These are phyloP conservation scores for Quercus bicolor DNA, from an alignment of 306 rosid species.

Conservation along the genomic window DNA sequence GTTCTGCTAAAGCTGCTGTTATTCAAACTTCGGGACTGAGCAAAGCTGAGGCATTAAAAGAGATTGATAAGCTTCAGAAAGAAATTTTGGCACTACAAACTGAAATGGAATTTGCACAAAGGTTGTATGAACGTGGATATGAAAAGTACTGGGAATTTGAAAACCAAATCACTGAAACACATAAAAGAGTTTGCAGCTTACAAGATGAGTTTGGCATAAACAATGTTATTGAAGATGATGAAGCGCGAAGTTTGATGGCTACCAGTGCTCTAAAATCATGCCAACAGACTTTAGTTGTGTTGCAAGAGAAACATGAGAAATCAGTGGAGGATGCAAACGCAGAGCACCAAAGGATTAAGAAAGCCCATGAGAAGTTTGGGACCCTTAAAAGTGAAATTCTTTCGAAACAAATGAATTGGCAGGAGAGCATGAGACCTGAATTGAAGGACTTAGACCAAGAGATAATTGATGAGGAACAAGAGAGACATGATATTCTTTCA, in stretches of 20 bases:
- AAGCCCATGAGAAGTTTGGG: slow-evolving; percentile 46
- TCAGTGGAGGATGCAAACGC: slow-evolving; percentile 56
- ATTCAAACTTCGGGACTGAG: slow-evolving; percentile 52
- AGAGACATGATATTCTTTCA: slow-evolving; percentile 30
- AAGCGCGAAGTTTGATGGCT: slow-evolving; percentile 80
- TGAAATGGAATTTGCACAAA: slow-evolving; percentile 85
- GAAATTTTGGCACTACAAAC: slow-evolving; percentile 73
- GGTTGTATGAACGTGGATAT: slow-evolving; percentile 62
- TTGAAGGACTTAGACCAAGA: slow-evolving; percentile 28
- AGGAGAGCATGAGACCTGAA: slow-evolving; percentile 20
- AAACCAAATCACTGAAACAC: slow-evolving; percentile 50
- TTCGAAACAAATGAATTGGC: slow-evolving; percentile 13
- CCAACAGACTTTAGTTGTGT: slow-evolving; percentile 48
- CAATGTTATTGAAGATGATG: slow-evolving; percentile 56
- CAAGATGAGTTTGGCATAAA: slow-evolving; percentile 69
- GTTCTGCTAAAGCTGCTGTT: slow-evolving; percentile 27
- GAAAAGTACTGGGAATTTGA: slow-evolving; percentile 78
- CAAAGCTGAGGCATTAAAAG: slow-evolving; percentile 54
- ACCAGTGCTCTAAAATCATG: slow-evolving; percentile 78
- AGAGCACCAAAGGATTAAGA: slow-evolving; percentile 42
- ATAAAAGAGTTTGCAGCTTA: slow-evolving; percentile 52
- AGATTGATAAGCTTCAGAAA: slow-evolving; percentile 71
- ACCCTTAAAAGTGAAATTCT: slow-evolving; percentile 36
- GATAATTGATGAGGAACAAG: slow-evolving; percentile 26
- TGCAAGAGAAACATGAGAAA: slow-evolving; percentile 49